Percentiles rank a stretch among this genome's conserved stretches.
Evolutionary conservation across 2,329 filamentous ascomycete genomes (phyloP).

Genomic region (Ophiobolus disseminans): DNA sequence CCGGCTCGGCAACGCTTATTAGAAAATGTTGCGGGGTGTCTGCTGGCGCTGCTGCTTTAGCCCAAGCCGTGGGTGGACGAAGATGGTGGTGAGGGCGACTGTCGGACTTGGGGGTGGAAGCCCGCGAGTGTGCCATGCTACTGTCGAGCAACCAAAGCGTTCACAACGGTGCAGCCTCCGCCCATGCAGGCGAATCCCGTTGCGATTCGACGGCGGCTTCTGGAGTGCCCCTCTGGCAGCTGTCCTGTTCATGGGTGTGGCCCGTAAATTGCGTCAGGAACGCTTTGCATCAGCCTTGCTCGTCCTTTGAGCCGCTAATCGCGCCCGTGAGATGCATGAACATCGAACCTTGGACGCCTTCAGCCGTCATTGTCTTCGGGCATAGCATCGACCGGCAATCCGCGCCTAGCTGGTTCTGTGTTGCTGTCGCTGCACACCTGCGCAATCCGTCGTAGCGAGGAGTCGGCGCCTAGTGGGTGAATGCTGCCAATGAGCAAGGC

Average conservation of each 20-base stretch:
- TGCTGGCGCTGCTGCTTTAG: conserved; percentile 38
- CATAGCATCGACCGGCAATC: conserved; percentile 29
- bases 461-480: conserved; percentile 37
- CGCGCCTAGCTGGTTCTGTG: conserved; percentile 33
- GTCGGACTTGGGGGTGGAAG: conserved; percentile 25
- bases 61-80: conserved; percentile 26
- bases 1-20: conserved; percentile 51
- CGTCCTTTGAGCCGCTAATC: conserved; percentile 45
- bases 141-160: conserved; percentile 37
- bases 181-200: conserved; percentile 7
- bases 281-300: conserved; percentile 51
- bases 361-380: conserved; percentile 23
- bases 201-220: conserved; percentile 30
- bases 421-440: conserved; percentile 42
- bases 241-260: conserved; percentile 46
- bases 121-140: conserved; percentile 31
- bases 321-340: conserved; percentile 45
- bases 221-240: conserved; percentile 34
- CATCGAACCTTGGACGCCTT: conserved; percentile 26
- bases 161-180: conserved; percentile 17
- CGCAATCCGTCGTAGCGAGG: conserved; percentile 42
- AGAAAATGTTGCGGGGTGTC: conserved; percentile 48
- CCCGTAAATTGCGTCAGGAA: conserved; percentile 53
- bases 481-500: conserved; percentile 30
- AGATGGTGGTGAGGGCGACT: conserved; percentile 25